Evolutionary conservation across 257 asterid species (phyloP).

Genomic region (Solanum etuberosum): DNA sequence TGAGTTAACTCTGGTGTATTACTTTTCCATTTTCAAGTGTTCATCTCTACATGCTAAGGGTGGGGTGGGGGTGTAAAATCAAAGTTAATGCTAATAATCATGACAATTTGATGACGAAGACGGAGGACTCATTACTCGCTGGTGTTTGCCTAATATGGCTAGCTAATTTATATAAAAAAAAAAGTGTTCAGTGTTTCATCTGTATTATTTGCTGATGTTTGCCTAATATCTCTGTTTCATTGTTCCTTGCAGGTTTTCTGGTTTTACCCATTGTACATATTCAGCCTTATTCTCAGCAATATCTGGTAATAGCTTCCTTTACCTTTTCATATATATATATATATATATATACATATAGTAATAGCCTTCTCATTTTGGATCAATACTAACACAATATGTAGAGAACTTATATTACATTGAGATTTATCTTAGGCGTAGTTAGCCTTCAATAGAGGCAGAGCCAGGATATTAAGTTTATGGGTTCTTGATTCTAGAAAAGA

Average conservation of each 20-base stretch:
- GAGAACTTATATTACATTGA: not conserved
- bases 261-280: conserved; percentile 94
- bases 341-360: not conserved
- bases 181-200: not conserved
- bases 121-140: not conserved
- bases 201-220: not conserved
- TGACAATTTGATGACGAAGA: not conserved
- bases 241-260: conserved; percentile 58
- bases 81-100: not conserved
- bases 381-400: not conserved
- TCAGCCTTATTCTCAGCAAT: conserved; percentile 78
- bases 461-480: not conserved
- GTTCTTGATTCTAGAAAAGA: not conserved
- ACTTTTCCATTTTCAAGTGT: not conserved
- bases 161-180: not conserved
- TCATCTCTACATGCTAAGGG: not conserved
- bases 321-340: not conserved
- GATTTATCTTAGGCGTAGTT: not conserved
- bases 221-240: conserved; percentile 8
- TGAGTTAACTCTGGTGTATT: not conserved
- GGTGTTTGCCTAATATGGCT: not conserved
- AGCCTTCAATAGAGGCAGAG: not conserved
- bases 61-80: not conserved
- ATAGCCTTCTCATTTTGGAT: not conserved
- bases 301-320: conserved; percentile 51